Evolutionary conservation across 2,329 filamentous ascomycete genomes (phyloP).

Genomic region (Beauveria scarabaeidicola): DNA sequence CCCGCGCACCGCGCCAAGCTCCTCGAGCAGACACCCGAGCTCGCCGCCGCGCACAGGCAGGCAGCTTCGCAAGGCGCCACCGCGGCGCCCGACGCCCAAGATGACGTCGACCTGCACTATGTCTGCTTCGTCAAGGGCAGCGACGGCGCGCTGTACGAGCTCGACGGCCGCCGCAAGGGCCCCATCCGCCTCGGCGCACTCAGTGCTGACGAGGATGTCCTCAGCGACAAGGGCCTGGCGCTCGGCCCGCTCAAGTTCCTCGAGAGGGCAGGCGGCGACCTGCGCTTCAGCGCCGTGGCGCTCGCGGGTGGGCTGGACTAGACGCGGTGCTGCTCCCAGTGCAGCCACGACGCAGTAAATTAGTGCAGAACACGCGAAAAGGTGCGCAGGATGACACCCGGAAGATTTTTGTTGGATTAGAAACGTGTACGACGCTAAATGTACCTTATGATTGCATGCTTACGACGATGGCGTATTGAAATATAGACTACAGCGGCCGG

Average conservation of each 20-base stretch:
- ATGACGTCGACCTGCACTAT: slow-evolving; percentile 86
- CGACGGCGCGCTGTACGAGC: slow-evolving; percentile 55
- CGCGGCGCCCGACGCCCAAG: slow-evolving; percentile 64
- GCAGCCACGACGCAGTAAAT: not conserved
- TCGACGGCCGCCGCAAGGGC: slow-evolving; percentile 51
- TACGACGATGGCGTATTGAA: not conserved
- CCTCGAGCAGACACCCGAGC: slow-evolving; percentile 64
- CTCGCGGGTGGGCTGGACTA: slow-evolving; percentile 44
- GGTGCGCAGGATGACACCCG: not conserved
- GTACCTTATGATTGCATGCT: not conserved
- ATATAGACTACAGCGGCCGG: not conserved
- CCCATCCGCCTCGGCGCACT: slow-evolving; percentile 49
- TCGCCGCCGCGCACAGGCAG: slow-evolving; percentile 70
- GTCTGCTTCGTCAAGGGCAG: slow-evolving; percentile 80
- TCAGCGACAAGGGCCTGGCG: slow-evolving; percentile 66
- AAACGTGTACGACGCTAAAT: not conserved
- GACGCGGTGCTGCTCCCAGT: not conserved
- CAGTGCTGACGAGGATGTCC: slow-evolving; percentile 55
- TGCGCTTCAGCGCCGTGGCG: slow-evolving; percentile 52
- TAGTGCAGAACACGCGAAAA: not conserved
- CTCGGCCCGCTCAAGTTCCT: slow-evolving; percentile 55
- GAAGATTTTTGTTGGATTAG: not conserved
- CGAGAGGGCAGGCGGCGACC: slow-evolving; percentile 45
- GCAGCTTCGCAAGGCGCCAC: slow-evolving; percentile 76
- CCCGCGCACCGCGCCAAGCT: slow-evolving; percentile 60